Evolutionary conservation across 352 stramenopile species (phyloP).

Genomic region (Pythium oligandrum): DNA sequence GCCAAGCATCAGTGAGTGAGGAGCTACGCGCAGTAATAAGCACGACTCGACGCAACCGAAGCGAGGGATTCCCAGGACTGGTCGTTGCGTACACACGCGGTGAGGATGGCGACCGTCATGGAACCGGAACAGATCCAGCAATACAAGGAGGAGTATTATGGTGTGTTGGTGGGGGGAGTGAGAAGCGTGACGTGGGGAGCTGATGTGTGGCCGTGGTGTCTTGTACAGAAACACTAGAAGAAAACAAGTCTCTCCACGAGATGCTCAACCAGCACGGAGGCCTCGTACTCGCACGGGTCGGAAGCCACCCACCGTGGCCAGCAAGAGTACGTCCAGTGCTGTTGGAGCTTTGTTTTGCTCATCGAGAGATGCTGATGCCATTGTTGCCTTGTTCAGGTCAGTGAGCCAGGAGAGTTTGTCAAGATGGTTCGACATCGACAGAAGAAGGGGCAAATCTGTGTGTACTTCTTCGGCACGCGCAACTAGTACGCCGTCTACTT

Average conservation of each 20-base stretch:
- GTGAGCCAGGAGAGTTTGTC: conserved; percentile 74
- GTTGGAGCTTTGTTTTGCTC: conserved; percentile 1
- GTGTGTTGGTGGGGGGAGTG: conserved; percentile 8
- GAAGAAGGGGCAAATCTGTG: conserved; percentile 73
- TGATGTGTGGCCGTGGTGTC: neutral
- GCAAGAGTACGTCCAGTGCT: conserved; percentile 41
- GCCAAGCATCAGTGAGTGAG: neutral
- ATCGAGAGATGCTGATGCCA: neutral
- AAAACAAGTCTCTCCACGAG: conserved; percentile 52
- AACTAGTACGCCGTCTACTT: conserved; percentile 67
- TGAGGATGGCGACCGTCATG: conserved; percentile 4
- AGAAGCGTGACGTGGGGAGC: neutral
- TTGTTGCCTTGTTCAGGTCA: conserved; percentile 39
- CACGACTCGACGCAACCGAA: neutral
- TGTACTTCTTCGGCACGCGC: conserved; percentile 84
- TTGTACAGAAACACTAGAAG: conserved; percentile 50
- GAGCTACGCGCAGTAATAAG: neutral
- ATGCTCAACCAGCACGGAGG: conserved; percentile 75
- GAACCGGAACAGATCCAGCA: conserved; percentile 18
- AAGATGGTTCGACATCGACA: conserved; percentile 73
- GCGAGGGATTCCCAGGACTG: neutral
- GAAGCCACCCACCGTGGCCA: conserved; percentile 80
- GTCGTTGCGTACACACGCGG: neutral
- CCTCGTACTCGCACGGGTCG: conserved; percentile 71
- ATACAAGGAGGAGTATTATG: conserved; percentile 29